phyloP scores from a whole-genome alignment of 768 basidiomycete species.

The Suillus discolor region DNA sequence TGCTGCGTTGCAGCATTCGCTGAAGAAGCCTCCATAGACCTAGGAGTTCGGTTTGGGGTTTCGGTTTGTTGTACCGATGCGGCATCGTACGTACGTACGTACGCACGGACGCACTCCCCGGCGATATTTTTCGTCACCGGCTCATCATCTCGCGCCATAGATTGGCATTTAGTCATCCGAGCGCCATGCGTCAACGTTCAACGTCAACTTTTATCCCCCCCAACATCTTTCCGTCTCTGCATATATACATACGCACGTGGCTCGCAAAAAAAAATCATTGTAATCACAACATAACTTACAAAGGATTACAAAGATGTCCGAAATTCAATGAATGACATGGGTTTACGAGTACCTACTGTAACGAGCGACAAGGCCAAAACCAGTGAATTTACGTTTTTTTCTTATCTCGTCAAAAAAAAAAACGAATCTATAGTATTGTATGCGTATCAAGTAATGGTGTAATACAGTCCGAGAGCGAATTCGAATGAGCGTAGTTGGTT shows the following conservation, averaged over 20 bases:
- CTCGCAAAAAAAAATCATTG: background rate
- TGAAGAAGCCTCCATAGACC: conserved; percentile 14
- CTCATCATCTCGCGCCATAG: background rate
- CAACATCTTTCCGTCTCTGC: background rate
- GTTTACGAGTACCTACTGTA: background rate
- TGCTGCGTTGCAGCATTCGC: conserved; percentile 61
- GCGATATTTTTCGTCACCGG: background rate
- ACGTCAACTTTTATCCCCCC: background rate
- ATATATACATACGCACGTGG: background rate
- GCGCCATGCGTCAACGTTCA: background rate
- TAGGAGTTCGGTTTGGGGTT: background rate
- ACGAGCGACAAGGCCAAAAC: background rate
- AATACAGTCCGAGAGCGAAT: background rate
- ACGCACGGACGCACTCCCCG: background rate
- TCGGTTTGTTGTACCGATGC: background rate
- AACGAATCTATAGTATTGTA: background rate
- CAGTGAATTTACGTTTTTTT: background rate
- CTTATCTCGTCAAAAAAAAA: background rate
- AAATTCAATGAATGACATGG: background rate
- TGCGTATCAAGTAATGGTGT: background rate
- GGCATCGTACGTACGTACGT: background rate
- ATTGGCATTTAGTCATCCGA: background rate
- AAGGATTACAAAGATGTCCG: background rate
- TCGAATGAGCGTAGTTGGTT: background rate
- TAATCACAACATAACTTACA: background rate